A percentile compares a stretch with the other conserved stretches of the same genome.
phyloP scores from a whole-genome alignment of 176 grass and related monocot species.

The Oryza australiensis region DNA sequence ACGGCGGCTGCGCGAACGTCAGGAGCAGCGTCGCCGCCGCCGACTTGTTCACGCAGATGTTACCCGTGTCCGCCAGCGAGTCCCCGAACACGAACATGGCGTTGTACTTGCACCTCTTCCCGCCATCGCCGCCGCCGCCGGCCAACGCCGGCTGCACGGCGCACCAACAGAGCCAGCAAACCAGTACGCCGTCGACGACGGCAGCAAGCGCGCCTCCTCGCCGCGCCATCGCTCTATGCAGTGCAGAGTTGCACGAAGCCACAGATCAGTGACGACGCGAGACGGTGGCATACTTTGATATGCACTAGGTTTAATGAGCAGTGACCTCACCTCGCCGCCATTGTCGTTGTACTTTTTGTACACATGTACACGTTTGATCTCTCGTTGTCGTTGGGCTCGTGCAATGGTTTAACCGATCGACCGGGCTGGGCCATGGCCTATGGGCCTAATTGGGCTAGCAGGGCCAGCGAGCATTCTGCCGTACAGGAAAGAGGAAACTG shows the following conservation, averaged over 20 bases:
- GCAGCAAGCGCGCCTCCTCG: not conserved
- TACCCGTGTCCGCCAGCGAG: conserved; percentile 49
- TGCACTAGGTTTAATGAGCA: no score
- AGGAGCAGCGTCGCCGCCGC: conserved; percentile 24
- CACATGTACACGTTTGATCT: no score
- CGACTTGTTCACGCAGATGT: conserved; percentile 38
- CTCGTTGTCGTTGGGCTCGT: no score
- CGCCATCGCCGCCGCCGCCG: not conserved
- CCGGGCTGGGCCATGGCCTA: no score
- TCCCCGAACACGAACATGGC: conserved; percentile 58
- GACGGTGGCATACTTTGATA: no score
- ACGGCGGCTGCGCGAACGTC: conserved; percentile 44
- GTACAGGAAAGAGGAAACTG: no score
- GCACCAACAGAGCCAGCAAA: not conserved
- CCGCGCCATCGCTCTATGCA: not conserved
- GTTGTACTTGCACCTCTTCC: conserved; percentile 15
- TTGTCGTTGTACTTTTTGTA: no score
- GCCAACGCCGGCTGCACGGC: no score
- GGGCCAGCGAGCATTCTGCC: no score
- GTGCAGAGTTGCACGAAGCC: not conserved
- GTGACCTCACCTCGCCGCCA: no score
- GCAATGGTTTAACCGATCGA: no score
- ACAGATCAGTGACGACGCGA: not conserved
- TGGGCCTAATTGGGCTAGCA: no score
- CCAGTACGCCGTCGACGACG: not conserved